Conservation (phyloP, 768 basidiomycete genomes). For the Collybia mongolica region DNA sequence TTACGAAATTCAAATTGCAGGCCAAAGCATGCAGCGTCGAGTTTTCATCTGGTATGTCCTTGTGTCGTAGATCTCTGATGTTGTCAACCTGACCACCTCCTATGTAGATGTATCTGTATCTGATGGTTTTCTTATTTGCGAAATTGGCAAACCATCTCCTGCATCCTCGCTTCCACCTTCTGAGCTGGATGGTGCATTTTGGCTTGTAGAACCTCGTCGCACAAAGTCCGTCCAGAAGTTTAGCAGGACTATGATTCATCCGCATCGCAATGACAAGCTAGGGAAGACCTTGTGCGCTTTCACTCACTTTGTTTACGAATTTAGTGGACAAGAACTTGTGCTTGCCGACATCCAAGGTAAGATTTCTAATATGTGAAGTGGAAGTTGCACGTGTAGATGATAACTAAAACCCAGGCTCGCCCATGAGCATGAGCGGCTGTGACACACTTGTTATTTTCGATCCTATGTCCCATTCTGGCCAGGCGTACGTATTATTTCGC, state of each 20-base stretch:
- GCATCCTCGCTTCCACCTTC: background rate
- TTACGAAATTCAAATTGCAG: background rate
- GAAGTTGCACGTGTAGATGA: background rate
- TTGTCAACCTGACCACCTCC: background rate
- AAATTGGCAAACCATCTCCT: background rate
- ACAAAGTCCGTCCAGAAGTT: constrained; percentile 10
- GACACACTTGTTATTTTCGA: background rate
- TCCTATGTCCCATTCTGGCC: background rate
- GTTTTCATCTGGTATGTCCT: background rate
- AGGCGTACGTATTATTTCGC: background rate
- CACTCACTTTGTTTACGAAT: constrained; percentile 11
- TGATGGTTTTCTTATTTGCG: background rate
- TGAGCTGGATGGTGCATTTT: constrained; percentile 2
- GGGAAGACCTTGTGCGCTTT: constrained; percentile 5
- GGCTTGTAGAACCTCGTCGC: constrained; percentile 12
- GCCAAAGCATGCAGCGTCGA: background rate
- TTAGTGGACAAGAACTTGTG: constrained; percentile 8
- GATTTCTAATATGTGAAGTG: background rate
- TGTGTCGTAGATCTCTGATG: too few relatives aligned
- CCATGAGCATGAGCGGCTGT: background rate
- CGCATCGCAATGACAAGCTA: too few relatives aligned
- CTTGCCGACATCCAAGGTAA: constrained; percentile 15
- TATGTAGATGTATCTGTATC: background rate
- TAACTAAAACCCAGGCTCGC: background rate
- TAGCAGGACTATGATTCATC: constrained; percentile 4